Evolutionary conservation across 2,329 filamentous ascomycete genomes (phyloP).

Genomic region (Sarocladium oryzae): DNA sequence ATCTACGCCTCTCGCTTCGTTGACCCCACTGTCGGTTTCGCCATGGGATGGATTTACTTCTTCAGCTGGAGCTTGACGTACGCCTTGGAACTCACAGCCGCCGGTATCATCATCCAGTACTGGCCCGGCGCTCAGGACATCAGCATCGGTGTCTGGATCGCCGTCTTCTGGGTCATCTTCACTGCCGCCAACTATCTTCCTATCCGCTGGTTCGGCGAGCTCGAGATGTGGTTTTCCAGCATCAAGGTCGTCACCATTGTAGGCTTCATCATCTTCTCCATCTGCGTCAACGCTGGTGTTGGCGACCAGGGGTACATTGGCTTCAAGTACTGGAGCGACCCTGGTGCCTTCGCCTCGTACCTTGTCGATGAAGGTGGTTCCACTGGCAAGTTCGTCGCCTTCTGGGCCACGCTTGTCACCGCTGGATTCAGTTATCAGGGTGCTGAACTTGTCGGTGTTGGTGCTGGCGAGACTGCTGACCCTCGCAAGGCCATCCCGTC

Average conservation of each 20-base stretch:
- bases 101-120: conserved; percentile 70
- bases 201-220: conserved; percentile 66
- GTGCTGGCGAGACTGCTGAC: conserved; percentile 70
- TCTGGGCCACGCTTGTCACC: conserved; percentile 58
- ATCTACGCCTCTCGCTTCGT: conserved; percentile 71
- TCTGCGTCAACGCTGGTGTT: conserved; percentile 67
- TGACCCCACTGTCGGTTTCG: conserved; percentile 65
- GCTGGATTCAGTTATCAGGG: conserved; percentile 68
- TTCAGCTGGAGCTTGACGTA: conserved; percentile 70
- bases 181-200: conserved; percentile 64
- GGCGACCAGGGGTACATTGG: conserved; percentile 65
- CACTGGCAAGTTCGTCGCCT: conserved; percentile 58
- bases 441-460: conserved; percentile 69
- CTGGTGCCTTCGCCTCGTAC: conserved; percentile 61
- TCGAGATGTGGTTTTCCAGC: conserved; percentile 72
- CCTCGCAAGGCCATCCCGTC: conserved; percentile 65
- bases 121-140: conserved; percentile 49
- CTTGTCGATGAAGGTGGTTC: conserved; percentile 39
- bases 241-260: conserved; percentile 72
- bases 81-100: conserved; percentile 65
- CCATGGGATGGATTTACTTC: conserved; percentile 81
- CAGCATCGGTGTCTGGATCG: conserved; percentile 65
- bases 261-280: conserved; percentile 70
- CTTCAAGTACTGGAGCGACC: conserved; percentile 63
- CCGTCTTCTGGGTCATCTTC: conserved; percentile 66